phyloP scores from a whole-genome alignment of 1,139 yeast genomes.

The Yarrowia galli region DNA sequence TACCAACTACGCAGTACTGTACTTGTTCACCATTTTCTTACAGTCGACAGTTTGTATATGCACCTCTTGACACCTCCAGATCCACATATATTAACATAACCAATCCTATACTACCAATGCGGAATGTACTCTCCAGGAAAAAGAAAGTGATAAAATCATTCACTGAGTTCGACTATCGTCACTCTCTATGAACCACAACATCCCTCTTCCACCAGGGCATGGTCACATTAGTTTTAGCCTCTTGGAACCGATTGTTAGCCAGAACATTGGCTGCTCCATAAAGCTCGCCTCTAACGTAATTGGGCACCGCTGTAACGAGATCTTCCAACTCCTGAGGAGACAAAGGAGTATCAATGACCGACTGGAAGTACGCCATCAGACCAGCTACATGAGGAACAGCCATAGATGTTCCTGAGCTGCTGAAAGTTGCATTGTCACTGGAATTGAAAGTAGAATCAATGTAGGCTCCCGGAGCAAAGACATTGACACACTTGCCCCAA shows the following conservation, averaged over 20 bases:
- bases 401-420: constrained; percentile 56
- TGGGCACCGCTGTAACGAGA: constrained; percentile 13
- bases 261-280: constrained; percentile 17
- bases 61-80: too few relatives aligned
- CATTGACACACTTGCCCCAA: constrained; percentile 38
- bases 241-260: constrained; percentile 18
- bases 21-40: too few relatives aligned
- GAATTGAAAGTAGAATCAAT: constrained; percentile 72
- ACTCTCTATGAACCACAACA: neutral
- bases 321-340: constrained; percentile 29
- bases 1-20: too few relatives aligned
- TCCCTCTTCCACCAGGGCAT: neutral
- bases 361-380: constrained; percentile 55
- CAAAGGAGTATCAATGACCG: constrained; percentile 3
- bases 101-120: too few relatives aligned
- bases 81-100: too few relatives aligned
- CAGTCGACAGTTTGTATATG: too few relatives aligned
- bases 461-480: constrained; percentile 38
- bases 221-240: constrained; percentile 4
- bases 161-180: neutral
- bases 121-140: too few relatives aligned
- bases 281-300: constrained; percentile 23
- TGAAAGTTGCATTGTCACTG: constrained; percentile 80
- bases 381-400: constrained; percentile 39
- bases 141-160: too few relatives aligned